Evolutionary conservation across 371 early-diverging fungal genomes (phyloP), one percentile per base, ranked within the genome.

Genomic region (Zancudomyces culisetae): DNA sequence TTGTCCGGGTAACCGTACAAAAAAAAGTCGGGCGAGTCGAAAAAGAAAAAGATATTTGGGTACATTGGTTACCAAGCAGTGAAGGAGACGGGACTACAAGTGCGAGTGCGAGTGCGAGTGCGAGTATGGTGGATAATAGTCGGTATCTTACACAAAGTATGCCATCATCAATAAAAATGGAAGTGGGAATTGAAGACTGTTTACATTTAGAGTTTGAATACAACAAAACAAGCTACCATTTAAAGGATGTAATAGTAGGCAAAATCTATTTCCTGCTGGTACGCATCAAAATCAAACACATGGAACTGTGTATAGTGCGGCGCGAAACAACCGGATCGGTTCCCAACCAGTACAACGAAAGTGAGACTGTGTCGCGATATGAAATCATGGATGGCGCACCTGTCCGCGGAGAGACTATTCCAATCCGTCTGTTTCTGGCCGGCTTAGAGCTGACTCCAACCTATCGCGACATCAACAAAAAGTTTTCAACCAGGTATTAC

Each of bases 311-410:
- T 20, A 96, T 98, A 56, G 90, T 96, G 48, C 79, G 95, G 27
- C 75, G 96, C n/a, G 98, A 98, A 65, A 88, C 92, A 0, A 91
- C 94, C 2, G 98, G 96, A 4, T 81, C 49, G 21, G 88, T 85
- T 27, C 93, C 92, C 13, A 95, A 92, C 60, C 85, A 92, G 62
- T 92, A 90, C 70, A 91, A 91, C 60, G 96, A 97, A 70, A 90
- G 87, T 62, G 96, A 98, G 67, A 95, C 92, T 0, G 81, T 98
- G 28, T 92, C 95, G 49, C 91, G 90, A 66, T 96, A 90, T 61
- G 96, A 98, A 63, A 95, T 98, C 60, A 95, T 98, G 96, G 98
- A 98, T 67, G 98, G 98, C 3, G 94, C 95, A 21, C 96, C 98
- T 23, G 92, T 93, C 6, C 73, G 90, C 58, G 94, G 92, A n/a